A percentile compares a stretch with the other conserved stretches of the same genome.
Evolutionary conservation across 2,329 filamentous ascomycete species (phyloP).

Genomic region (Chaetothyriales sp.): DNA sequence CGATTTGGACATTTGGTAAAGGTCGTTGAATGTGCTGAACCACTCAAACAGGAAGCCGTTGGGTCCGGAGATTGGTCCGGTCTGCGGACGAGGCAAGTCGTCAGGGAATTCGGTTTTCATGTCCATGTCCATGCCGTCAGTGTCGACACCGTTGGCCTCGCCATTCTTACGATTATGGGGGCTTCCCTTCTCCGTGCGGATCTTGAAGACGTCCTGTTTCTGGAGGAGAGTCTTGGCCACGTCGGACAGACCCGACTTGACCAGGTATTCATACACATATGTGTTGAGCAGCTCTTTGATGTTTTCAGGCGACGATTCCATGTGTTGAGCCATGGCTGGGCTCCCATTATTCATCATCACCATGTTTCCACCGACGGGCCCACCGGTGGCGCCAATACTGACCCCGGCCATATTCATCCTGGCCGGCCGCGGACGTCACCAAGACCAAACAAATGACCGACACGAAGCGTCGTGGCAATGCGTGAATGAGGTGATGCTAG

Average conservation of each 20-base stretch:
- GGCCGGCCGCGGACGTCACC: neutral
- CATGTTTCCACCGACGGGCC: constrained; percentile 38
- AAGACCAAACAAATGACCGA: neutral
- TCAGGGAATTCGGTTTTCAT: constrained; percentile 63
- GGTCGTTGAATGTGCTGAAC: constrained; percentile 97
- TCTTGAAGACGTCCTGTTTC: constrained; percentile 43
- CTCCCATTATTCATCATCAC: constrained; percentile 40
- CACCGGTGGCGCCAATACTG: constrained; percentile 36
- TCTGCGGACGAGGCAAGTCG: constrained; percentile 52
- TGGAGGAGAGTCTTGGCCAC: constrained; percentile 61
- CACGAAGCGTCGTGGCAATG: too few species aligned
- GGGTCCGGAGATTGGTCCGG: constrained; percentile 53
- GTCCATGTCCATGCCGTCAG: constrained; percentile 70
- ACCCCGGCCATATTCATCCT: constrained; percentile 43
- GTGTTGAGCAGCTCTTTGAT: constrained; percentile 40
- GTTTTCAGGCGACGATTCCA: constrained; percentile 17
- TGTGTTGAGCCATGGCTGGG: constrained; percentile 26
- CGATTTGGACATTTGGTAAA: constrained; percentile 68
- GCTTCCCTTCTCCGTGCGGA: constrained; percentile 51
- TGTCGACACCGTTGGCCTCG: constrained; percentile 57
- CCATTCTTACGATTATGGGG: constrained; percentile 52
- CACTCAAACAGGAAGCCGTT: constrained; percentile 72
- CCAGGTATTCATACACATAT: constrained; percentile 59
- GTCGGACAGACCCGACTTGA: constrained; percentile 71
- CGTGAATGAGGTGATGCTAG: neutral